A percentile compares a stretch with the other conserved stretches of the same genome.
Conservation (phyloP, 2,329 filamentous ascomycete genomes). For the Thelonectria olida region DNA sequence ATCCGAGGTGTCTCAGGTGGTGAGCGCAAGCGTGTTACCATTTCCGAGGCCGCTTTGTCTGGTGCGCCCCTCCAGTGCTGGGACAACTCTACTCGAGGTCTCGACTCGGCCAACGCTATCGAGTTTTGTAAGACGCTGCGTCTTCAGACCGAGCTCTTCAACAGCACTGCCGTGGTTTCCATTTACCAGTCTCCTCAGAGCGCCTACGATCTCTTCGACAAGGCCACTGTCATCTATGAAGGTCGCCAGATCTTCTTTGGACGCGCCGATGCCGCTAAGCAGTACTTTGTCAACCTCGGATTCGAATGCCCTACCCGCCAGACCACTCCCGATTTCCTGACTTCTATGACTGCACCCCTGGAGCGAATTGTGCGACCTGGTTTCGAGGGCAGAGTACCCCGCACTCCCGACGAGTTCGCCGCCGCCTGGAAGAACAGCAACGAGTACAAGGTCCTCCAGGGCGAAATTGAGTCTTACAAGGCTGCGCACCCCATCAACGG, state of each 20-base stretch:
- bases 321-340: slow-evolving; percentile 77
- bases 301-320: slow-evolving; percentile 73
- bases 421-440: slow-evolving; percentile 64
- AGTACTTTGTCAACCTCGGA: slow-evolving; percentile 74
- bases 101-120: slow-evolving; percentile 79
- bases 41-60: slow-evolving; percentile 68
- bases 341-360: slow-evolving; percentile 70
- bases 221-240: slow-evolving; percentile 67
- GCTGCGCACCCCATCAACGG: slow-evolving; percentile 61
- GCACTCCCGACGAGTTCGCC: slow-evolving; percentile 71
- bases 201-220: slow-evolving; percentile 72
- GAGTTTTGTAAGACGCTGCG: slow-evolving; percentile 79
- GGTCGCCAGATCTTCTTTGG: slow-evolving; percentile 73
- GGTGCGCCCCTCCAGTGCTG: slow-evolving; percentile 70
- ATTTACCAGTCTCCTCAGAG: slow-evolving; percentile 77
- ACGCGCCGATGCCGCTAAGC: slow-evolving; percentile 64
- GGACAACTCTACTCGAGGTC: slow-evolving; percentile 78
- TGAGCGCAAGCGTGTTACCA: slow-evolving; percentile 74
- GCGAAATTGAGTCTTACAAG: slow-evolving; percentile 66
- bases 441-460: slow-evolving; percentile 60
- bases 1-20: slow-evolving; percentile 79
- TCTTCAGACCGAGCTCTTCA: slow-evolving; percentile 72
- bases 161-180: slow-evolving; percentile 72
- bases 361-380: slow-evolving; percentile 66
- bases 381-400: slow-evolving; percentile 64